phyloP scores from a whole-genome alignment of 1,284 basidiomycete species.

The Mrakiaceae sp. region DNA sequence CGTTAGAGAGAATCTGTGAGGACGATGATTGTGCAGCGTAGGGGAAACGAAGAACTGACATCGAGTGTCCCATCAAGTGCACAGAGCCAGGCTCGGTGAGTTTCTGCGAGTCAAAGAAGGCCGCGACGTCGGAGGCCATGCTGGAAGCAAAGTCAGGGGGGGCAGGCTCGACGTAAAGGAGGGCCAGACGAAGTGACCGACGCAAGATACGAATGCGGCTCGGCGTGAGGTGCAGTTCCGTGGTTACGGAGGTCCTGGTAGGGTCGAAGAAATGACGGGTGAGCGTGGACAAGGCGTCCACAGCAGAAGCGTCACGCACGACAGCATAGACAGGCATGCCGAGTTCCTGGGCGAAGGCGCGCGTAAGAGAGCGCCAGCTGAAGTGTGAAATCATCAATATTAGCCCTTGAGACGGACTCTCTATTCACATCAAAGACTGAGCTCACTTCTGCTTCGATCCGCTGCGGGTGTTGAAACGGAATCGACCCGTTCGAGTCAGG shows the following conservation, averaged over 20 bases:
- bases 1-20: background rate
- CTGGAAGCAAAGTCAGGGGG: conserved; percentile 17
- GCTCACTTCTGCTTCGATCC: conserved; percentile 44
- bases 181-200: conserved; percentile 22
- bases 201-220: conserved; percentile 40
- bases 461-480: conserved; percentile 20
- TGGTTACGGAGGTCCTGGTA: conserved; percentile 45
- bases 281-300: background rate
- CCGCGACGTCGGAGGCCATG: conserved; percentile 37
- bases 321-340: conserved; percentile 42
- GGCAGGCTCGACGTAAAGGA: background rate
- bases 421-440: background rate
- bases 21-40: background rate
- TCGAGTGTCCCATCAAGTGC: conserved; percentile 44
- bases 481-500: background rate
- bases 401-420: background rate
- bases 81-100: conserved; percentile 28
- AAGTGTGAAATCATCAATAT: background rate
- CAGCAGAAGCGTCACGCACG: conserved; percentile 25
- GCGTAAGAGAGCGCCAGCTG: conserved; percentile 41
- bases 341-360: conserved; percentile 37
- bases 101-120: conserved; percentile 35
- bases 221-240: conserved; percentile 41
- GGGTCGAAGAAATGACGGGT: background rate
- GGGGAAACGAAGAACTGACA: conserved; percentile 29